Percentiles rank a stretch among this genome's conserved stretches.
These are phyloP conservation scores for Tolypocladium paradoxum DNA, from an alignment of 2,329 filamentous ascomycete genomes.

Conservation along the genomic window DNA sequence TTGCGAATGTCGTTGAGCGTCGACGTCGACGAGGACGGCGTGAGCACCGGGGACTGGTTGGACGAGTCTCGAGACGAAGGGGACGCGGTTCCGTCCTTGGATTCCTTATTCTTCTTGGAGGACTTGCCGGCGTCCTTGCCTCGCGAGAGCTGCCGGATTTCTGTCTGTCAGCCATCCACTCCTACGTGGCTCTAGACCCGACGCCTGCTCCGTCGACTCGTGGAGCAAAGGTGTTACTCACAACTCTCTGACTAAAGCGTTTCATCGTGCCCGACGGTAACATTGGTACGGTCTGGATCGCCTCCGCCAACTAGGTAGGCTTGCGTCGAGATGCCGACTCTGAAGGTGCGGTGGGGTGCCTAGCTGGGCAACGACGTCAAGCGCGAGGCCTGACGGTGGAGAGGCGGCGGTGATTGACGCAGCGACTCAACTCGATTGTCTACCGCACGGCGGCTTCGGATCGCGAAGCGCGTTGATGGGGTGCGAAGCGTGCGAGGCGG, in stretches of 20 bases:
- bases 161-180: not conserved
- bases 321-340: slow-evolving; percentile 5
- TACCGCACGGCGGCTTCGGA: not conserved
- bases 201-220: slow-evolving; percentile 12
- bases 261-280: slow-evolving; percentile 46
- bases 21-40: slow-evolving; percentile 82
- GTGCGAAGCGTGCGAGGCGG: not conserved
- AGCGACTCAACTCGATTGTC: not conserved
- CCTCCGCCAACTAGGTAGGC: not conserved
- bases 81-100: slow-evolving; percentile 69
- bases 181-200: not conserved
- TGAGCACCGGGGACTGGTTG: slow-evolving; percentile 53
- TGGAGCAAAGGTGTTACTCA: slow-evolving; percentile 12
- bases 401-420: not conserved
- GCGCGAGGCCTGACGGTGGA: slow-evolving; percentile 8
- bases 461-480: not conserved
- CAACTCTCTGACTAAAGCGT: slow-evolving; percentile 88
- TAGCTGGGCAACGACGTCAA: slow-evolving; percentile 21
- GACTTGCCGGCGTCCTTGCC: slow-evolving; percentile 82
- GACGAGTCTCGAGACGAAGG: slow-evolving; percentile 50
- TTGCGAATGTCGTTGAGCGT: slow-evolving; percentile 76
- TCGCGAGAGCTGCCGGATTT: slow-evolving; percentile 64
- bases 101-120: slow-evolving; percentile 62
- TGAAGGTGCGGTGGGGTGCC: slow-evolving; percentile 12
- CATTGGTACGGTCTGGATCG: not conserved